Conservation (phyloP, 768 basidiomycete species). For the Tylopilus sp. region DNA sequence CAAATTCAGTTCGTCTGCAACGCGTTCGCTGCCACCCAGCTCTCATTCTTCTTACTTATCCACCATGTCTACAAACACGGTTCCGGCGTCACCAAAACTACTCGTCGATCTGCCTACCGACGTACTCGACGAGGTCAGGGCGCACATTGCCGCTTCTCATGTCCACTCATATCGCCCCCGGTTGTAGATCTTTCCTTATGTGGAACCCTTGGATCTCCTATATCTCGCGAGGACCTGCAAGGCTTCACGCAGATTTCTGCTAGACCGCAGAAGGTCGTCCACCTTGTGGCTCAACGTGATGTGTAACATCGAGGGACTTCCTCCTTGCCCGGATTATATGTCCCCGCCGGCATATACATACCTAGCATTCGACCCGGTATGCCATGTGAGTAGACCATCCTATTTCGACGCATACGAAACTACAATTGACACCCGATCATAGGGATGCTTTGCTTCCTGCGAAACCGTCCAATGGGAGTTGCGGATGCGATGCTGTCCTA, state of each 20-base stretch:
- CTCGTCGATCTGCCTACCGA: too few relatives aligned
- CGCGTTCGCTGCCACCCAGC: too few relatives aligned
- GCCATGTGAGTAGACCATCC: slow-evolving; percentile 25
- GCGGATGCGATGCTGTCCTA: slow-evolving; percentile 11
- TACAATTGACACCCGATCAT: background rate
- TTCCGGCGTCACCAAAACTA: too few relatives aligned
- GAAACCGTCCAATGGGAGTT: slow-evolving; percentile 12
- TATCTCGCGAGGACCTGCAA: slow-evolving; percentile 32
- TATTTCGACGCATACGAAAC: too few relatives aligned
- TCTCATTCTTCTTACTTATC: too few relatives aligned
- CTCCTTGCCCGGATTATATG: slow-evolving; percentile 25
- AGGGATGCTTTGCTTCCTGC: slow-evolving; percentile 12
- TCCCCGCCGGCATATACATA: slow-evolving; percentile 29
- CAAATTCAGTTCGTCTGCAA: too few relatives aligned
- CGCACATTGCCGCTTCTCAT: too few relatives aligned
- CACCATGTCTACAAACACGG: too few relatives aligned
- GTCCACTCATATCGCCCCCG: too few relatives aligned
- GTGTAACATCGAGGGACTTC: slow-evolving; percentile 19
- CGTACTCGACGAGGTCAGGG: too few relatives aligned
- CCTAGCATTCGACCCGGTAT: slow-evolving; percentile 27
- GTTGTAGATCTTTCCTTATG: slow-evolving; percentile 31
- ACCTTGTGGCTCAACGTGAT: slow-evolving; percentile 28
- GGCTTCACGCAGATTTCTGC: slow-evolving; percentile 25
- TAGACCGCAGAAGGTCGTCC: slow-evolving; percentile 14
- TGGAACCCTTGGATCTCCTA: slow-evolving; percentile 33